phyloP scores from a whole-genome alignment of 2,329 filamentous ascomycete genomes.

The Apiospora aurea region DNA sequence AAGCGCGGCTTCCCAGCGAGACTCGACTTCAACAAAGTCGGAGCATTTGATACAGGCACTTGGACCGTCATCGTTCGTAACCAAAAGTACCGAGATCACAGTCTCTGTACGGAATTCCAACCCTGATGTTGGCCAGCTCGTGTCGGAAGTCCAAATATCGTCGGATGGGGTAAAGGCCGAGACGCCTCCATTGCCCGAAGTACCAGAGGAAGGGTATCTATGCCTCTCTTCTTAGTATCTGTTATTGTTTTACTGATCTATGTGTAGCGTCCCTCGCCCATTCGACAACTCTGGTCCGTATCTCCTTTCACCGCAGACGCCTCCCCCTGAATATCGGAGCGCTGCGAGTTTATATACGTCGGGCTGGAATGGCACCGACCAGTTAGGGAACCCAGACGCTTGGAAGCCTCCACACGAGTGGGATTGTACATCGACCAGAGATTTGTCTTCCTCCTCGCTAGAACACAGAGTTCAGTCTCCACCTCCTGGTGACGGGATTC shows the following conservation, averaged over 20 bases:
- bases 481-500: slow-evolving; percentile 29
- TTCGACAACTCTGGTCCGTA: slow-evolving; percentile 36
- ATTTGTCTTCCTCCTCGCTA: slow-evolving; percentile 30
- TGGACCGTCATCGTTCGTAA: slow-evolving; percentile 51
- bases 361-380: slow-evolving; percentile 34
- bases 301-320: slow-evolving; percentile 32
- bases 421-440: slow-evolving; percentile 44
- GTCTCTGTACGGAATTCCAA: slow-evolving; percentile 44
- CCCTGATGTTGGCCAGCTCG: slow-evolving; percentile 42
- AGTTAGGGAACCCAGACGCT: slow-evolving; percentile 47
- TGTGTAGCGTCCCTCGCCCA: slow-evolving; percentile 26
- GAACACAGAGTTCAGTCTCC: slow-evolving; percentile 34
- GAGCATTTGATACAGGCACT: slow-evolving; percentile 48
- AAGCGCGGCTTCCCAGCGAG: slow-evolving; percentile 41
- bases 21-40: slow-evolving; percentile 39
- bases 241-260: neutral
- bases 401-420: slow-evolving; percentile 56
- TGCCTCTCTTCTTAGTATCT: neutral
- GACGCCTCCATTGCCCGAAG: slow-evolving; percentile 39
- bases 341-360: slow-evolving; percentile 35
- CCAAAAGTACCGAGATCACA: slow-evolving; percentile 48
- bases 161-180: slow-evolving; percentile 38
- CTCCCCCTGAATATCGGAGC: slow-evolving; percentile 31
- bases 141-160: slow-evolving; percentile 48
- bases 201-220: slow-evolving; percentile 41